Evolutionary conservation across 306 rosid genomes (phyloP).

Genomic region (Ceratonia siliqua): DNA sequence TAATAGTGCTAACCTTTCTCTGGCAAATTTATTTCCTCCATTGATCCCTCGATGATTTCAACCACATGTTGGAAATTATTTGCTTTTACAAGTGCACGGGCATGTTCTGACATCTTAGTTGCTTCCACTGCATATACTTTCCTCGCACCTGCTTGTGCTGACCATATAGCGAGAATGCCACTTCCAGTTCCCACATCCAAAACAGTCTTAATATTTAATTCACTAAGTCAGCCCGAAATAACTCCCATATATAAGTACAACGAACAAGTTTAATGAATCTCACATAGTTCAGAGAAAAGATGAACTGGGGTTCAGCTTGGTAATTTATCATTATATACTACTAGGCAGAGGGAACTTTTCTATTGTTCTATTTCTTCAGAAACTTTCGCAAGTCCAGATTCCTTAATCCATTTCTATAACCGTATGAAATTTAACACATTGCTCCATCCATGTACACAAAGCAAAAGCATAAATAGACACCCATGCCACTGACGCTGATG

Average conservation of each 20-base stretch:
- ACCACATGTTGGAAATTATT: constrained; percentile 69
- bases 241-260: constrained; percentile 22
- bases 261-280: not conserved
- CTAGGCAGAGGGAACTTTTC: not conserved
- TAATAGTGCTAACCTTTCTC: constrained; percentile 73
- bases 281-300: not conserved
- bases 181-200: constrained; percentile 99
- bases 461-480: not conserved
- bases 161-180: constrained; percentile 98
- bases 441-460: not conserved
- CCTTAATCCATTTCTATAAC: not conserved
- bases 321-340: not conserved
- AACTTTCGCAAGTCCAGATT: not conserved
- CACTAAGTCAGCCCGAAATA: constrained; percentile 29
- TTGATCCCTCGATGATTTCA: constrained; percentile 88
- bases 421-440: not conserved
- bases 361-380: not conserved
- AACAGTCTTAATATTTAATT: constrained; percentile 59
- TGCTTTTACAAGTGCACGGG: constrained; percentile 72
- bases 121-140: constrained; percentile 99
- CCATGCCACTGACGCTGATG: not conserved
- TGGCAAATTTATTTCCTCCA: constrained; percentile 84
- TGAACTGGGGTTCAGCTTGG: not conserved
- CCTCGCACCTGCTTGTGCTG: constrained; percentile 97
- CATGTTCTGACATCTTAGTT: constrained; percentile 94